These are phyloP conservation scores for Arachnomyces sp. DNA, from an alignment of 2,329 filamentous ascomycete genomes.

Conservation along the genomic window DNA sequence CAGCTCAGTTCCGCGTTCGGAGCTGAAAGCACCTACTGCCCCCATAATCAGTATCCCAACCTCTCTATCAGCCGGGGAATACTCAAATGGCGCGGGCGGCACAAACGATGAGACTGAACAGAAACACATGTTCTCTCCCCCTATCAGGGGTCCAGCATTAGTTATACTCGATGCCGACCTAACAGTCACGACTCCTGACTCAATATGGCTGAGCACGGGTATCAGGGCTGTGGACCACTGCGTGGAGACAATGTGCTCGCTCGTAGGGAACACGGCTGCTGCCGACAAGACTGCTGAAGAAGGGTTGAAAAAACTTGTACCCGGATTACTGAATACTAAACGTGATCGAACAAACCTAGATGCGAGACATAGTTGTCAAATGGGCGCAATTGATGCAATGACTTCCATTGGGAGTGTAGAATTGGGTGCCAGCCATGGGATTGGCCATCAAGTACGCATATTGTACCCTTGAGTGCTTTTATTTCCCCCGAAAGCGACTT, in stretches of 20 bases:
- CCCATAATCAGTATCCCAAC: slow-evolving; percentile 35
- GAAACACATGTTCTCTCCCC: slow-evolving; percentile 30
- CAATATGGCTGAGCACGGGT: slow-evolving; percentile 51
- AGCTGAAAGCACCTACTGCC: slow-evolving; percentile 20
- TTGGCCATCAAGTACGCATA: slow-evolving; percentile 41
- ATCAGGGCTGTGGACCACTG: slow-evolving; percentile 51
- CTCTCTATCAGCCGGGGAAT: slow-evolving; percentile 36
- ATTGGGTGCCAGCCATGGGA: slow-evolving; percentile 45
- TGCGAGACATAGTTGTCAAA: slow-evolving; percentile 40
- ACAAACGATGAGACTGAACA: slow-evolving; percentile 28
- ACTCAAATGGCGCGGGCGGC: slow-evolving; percentile 33
- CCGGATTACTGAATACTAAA: slow-evolving; percentile 35
- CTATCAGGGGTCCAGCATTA: slow-evolving; percentile 39
- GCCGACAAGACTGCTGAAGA: slow-evolving; percentile 30
- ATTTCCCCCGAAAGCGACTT: neutral
- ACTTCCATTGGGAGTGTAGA: slow-evolving; percentile 34
- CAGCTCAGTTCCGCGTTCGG: slow-evolving; percentile 18
- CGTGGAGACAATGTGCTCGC: slow-evolving; percentile 46
- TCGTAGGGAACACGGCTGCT: slow-evolving; percentile 22
- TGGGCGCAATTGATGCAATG: slow-evolving; percentile 49
- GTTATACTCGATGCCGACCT: slow-evolving; percentile 51
- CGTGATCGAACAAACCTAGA: slow-evolving; percentile 29
- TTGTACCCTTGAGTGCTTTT: slow-evolving; percentile 1
- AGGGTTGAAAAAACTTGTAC: slow-evolving; percentile 36
- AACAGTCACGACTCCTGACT: slow-evolving; percentile 42